These are phyloP conservation scores for Nectriaceae sp. DNA, from an alignment of 2,329 filamentous ascomycete genomes.

Conservation along the genomic window DNA sequence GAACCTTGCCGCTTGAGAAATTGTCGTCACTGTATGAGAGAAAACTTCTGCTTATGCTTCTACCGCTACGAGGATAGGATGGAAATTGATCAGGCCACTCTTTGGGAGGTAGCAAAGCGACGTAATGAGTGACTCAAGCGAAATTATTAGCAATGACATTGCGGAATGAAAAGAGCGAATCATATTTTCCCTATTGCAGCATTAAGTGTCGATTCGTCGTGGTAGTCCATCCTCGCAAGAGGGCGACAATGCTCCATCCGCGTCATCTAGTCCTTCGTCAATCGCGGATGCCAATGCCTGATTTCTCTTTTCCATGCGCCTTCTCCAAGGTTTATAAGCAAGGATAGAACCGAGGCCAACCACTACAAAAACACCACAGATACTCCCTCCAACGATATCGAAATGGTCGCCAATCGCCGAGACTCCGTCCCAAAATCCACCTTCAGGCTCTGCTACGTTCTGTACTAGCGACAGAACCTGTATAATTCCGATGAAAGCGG, in stretches of 20 bases:
- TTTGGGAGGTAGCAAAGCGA: too few relatives aligned
- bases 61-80: too few relatives aligned
- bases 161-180: too few relatives aligned
- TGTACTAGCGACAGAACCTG: conserved; percentile 80
- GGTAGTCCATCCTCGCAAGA: conserved; percentile 1
- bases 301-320: conserved; percentile 38
- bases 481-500: conserved; percentile 81
- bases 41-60: conserved; percentile 14
- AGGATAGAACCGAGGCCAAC: conserved; percentile 74
- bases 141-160: too few relatives aligned
- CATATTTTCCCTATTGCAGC: neutral
- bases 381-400: conserved; percentile 81
- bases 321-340: conserved; percentile 78
- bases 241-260: conserved; percentile 3
- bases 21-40: conserved; percentile 15
- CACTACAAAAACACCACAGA: conserved; percentile 82
- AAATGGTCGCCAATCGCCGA: conserved; percentile 75
- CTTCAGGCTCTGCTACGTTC: conserved; percentile 72
- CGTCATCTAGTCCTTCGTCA: conserved; percentile 15
- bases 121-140: too few relatives aligned
- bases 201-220: neutral
- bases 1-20: conserved; percentile 8
- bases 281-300: conserved; percentile 11
- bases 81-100: too few relatives aligned
- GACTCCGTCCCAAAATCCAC: conserved; percentile 90